Conservation (phyloP, 257 asterid genomes). For the Solanum paucissectum region DNA sequence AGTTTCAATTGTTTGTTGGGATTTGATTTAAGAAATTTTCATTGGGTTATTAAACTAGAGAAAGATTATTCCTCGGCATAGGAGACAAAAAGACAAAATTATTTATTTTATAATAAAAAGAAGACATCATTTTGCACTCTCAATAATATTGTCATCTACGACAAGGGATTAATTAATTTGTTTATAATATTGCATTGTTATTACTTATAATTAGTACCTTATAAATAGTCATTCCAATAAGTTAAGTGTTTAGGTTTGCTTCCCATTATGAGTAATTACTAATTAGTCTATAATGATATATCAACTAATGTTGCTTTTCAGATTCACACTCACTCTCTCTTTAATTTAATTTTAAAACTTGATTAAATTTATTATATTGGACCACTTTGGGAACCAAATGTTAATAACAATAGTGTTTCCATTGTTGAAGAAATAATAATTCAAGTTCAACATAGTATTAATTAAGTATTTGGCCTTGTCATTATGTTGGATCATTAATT, state of each 20-base stretch:
- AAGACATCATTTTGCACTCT: slow-evolving; percentile 7
- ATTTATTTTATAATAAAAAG: not conserved
- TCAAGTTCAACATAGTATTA: no score
- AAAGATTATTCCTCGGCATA: not conserved
- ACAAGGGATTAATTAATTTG: not conserved
- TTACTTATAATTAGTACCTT: not conserved
- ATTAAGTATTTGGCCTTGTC: no score
- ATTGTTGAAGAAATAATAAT: no score
- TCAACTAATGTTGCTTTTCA: not conserved
- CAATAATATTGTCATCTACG: not conserved
- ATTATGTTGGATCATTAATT: no score
- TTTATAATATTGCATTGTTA: not conserved
- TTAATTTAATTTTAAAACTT: not conserved
- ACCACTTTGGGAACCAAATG: not conserved
- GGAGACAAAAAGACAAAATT: slow-evolving; percentile 4
- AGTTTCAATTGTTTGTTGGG: not conserved
- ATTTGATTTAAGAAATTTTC: not conserved
- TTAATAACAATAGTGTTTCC: no score
- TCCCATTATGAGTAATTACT: not conserved
- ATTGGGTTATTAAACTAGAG: not conserved
- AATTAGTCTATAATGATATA: not conserved
- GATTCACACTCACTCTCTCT: not conserved
- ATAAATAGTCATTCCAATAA: not conserved
- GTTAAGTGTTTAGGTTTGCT: not conserved
- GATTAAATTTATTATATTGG: not conserved